These are phyloP conservation scores for Phascolomyces articulosus DNA, from an alignment of 371 early-diverging fungal genomes.

Conservation along the genomic window DNA sequence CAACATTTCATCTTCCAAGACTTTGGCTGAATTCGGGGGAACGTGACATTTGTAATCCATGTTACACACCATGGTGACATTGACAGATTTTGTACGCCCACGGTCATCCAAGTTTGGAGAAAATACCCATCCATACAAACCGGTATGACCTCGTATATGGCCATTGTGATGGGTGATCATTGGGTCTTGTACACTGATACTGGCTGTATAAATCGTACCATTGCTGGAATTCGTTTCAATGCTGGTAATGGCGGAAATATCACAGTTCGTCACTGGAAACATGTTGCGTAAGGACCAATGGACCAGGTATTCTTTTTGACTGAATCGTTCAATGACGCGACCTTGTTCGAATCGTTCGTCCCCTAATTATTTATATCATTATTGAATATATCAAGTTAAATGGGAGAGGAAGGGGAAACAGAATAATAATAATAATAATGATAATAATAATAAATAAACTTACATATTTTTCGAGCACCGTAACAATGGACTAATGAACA, in stretches of 20 bases:
- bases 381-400: too few species aligned
- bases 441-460: slow-evolving; percentile 3
- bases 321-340: slow-evolving; percentile 52
- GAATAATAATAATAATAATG: too few species aligned
- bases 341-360: slow-evolving; percentile 60
- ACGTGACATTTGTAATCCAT: slow-evolving; percentile 51
- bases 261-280: slow-evolving; percentile 31
- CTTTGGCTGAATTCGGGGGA: slow-evolving; percentile 32
- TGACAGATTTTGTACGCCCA: slow-evolving; percentile 46
- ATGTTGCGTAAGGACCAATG: slow-evolving; percentile 37
- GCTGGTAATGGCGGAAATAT: slow-evolving; percentile 42
- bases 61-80: slow-evolving; percentile 59
- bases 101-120: slow-evolving; percentile 42
- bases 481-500: slow-evolving; percentile 47
- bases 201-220: slow-evolving; percentile 59
- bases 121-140: slow-evolving; percentile 66
- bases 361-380: slow-evolving; percentile 31
- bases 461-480: slow-evolving; percentile 52
- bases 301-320: slow-evolving; percentile 59
- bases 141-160: slow-evolving; percentile 51
- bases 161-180: slow-evolving; percentile 43
- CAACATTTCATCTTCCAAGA: slow-evolving; percentile 36
- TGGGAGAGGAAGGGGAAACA: too few species aligned
- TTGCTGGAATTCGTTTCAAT: slow-evolving; percentile 59
- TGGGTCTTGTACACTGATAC: slow-evolving; percentile 58